Evolutionary conservation across 371 early-diverging fungal species (phyloP), one percentile per base, ranked within the genome.

Genomic region (Mucor circinelloides): DNA sequence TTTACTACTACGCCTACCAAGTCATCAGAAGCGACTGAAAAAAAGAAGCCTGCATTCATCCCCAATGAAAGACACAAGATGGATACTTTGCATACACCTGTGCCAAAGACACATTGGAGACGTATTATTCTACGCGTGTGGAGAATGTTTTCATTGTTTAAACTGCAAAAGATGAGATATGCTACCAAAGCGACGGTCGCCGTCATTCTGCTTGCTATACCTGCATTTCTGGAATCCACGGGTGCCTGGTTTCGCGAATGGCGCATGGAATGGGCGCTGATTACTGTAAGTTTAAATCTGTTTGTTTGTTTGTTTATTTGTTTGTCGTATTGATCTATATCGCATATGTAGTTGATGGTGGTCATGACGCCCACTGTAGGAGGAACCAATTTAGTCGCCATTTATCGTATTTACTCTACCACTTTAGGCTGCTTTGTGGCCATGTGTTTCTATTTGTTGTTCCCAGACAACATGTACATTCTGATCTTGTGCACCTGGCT

Each of bases 331-430:
- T 27, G 2, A 57, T 28, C 13, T 15, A 10, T 50, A n/a, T 34
- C 8, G 27, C 25, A 9, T n/a, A 31, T 12, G 15, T 57, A 66
- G 66, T 21, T 86, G 40, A 81, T 91, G 62, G 90, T 91, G 15
- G 89, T 93, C 46, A 91, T 94, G 92, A 86, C 90, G 13, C 94
- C 94, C 8, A 93, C 93, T 0, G 91, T 93, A 2, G 95, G 95
- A 34, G 93, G 91, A 3, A 89, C 94, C 0, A 90, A 91, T 55
- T 65, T 89, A 1, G 83, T 89, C 9, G 91, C 90, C 21, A 62
- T 93, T 7, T 88, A 90, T 64, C 89, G 94, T 21, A 78, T 93
- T 7, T 71, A 89, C 19, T 89, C 94, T 17, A 94, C 94, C 0
- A 58, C 89, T 19, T 63, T 85, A 6, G 94, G 93, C 25, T 91